Percentiles rank a stretch among this genome's conserved stretches.
phyloP scores from a whole-genome alignment of 1,139 yeast species.

The Suzukiozyma palmioleophila region DNA sequence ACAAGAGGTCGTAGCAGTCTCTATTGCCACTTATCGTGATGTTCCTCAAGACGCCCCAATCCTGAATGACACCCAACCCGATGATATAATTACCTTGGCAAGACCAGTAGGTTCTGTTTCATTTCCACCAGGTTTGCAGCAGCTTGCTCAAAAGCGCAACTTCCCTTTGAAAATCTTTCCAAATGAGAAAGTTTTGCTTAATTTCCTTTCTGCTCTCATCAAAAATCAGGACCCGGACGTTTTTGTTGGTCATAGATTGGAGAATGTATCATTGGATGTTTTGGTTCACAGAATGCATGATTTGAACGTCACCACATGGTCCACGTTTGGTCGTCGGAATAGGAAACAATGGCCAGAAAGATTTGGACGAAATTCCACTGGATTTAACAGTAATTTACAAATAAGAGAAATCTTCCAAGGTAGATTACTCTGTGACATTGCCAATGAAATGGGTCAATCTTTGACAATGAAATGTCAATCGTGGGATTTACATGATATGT shows the following conservation, averaged over 20 bases:
- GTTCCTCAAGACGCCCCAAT: conserved; percentile 73
- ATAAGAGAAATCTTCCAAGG: conserved; percentile 78
- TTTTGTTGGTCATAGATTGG: conserved; percentile 81
- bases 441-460: conserved; percentile 93
- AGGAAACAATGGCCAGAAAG: conserved; percentile 74
- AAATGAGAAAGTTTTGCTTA: conserved; percentile 69
- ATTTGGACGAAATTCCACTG: conserved; percentile 48
- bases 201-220: conserved; percentile 67
- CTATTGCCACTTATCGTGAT: conserved; percentile 63
- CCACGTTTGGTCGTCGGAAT: conserved; percentile 77
- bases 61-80: conserved; percentile 50
- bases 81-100: conserved; percentile 61
- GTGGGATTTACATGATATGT: conserved; percentile 96
- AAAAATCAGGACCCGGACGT: conserved; percentile 85
- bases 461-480: conserved; percentile 88
- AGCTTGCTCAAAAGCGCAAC: conserved; percentile 48
- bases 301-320: conserved; percentile 69
- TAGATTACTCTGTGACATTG: conserved; percentile 84
- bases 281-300: conserved; percentile 80
- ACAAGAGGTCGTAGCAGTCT: conserved; percentile 85
- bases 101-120: conserved; percentile 63
- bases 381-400: conserved; percentile 45
- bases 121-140: conserved; percentile 72
- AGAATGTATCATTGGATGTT: conserved; percentile 73
- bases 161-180: conserved; percentile 54